Evolutionary conservation across 345 rosid species (phyloP).

Genomic region (Cardamine occulta): DNA sequence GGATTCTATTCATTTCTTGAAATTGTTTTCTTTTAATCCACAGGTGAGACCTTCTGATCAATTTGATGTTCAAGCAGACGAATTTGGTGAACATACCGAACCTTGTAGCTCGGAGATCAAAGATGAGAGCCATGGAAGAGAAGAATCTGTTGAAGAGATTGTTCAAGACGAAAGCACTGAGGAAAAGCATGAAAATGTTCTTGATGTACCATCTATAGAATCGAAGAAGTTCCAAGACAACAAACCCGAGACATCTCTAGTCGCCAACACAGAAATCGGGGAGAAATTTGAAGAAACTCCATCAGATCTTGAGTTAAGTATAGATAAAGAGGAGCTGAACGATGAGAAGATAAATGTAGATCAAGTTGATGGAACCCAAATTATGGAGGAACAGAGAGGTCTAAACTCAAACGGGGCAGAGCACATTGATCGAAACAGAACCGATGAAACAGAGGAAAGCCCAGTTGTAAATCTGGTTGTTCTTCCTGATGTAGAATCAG

Average conservation of each 20-base stretch:
- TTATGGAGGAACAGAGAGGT: slow-evolving; percentile 17
- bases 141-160: slow-evolving; percentile 5
- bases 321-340: slow-evolving; percentile 31
- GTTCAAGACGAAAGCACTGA: not conserved
- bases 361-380: slow-evolving; percentile 9
- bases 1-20: slow-evolving; percentile 16
- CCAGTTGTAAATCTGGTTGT: not conserved
- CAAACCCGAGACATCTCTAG: not conserved
- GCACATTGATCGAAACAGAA: slow-evolving; percentile 15
- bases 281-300: slow-evolving; percentile 4
- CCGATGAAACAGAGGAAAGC: slow-evolving; percentile 1
- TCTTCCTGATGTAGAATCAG: slow-evolving; percentile 18
- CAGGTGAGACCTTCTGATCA: slow-evolving; percentile 42
- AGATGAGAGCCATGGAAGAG: slow-evolving; percentile 27
- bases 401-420: not conserved
- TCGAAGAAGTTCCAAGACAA: slow-evolving; percentile 9
- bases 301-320: slow-evolving; percentile 8
- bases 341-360: not conserved
- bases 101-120: slow-evolving; percentile 21
- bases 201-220: slow-evolving; percentile 13
- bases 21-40: not conserved
- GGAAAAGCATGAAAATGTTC: slow-evolving; percentile 9
- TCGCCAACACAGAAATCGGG: not conserved
- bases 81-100: slow-evolving; percentile 37
- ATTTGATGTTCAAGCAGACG: slow-evolving; percentile 27